Percentiles rank a stretch among this genome's conserved stretches.
These are phyloP conservation scores for Hypoxylon sp. DNA, from an alignment of 2,329 filamentous ascomycete genomes.

Conservation along the genomic window DNA sequence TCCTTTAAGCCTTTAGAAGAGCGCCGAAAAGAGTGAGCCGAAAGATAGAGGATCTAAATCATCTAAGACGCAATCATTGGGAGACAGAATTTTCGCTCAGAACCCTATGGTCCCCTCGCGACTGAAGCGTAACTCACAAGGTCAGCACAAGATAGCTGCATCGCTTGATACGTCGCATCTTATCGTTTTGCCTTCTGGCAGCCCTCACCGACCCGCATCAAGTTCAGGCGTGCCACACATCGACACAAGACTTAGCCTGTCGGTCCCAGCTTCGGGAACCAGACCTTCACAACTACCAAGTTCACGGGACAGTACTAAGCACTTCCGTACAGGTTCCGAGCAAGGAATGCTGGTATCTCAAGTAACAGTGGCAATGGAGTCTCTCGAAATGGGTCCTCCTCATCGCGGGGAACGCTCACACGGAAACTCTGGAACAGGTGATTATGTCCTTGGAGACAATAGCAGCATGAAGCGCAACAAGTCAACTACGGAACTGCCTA, in stretches of 20 bases:
- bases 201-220: constrained; percentile 39
- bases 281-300: constrained; percentile 9
- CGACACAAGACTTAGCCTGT: constrained; percentile 31
- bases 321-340: constrained; percentile 6
- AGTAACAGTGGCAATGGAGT: constrained; percentile 11
- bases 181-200: constrained; percentile 14
- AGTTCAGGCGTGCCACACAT: constrained; percentile 42
- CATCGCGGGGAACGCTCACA: constrained; percentile 15
- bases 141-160: constrained; percentile 41
- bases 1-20: constrained; percentile 40
- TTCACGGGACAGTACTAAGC: constrained; percentile 6
- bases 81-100: constrained; percentile 37
- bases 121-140: constrained; percentile 42
- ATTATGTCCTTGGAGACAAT: constrained; percentile 3
- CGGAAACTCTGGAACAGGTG: not conserved
- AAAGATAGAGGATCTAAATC: constrained; percentile 28
- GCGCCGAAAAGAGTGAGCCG: constrained; percentile 31
- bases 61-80: constrained; percentile 31
- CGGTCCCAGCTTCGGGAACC: constrained; percentile 6
- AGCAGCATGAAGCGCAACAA: constrained; percentile 13
- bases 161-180: constrained; percentile 41
- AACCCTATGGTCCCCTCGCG: constrained; percentile 33
- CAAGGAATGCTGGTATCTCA: constrained; percentile 13
- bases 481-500: constrained; percentile 27
- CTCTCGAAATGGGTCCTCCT: constrained; percentile 20